Conservation (phyloP, 164 flowering plant genomes). For the Vitis rotundifolia region DNA sequence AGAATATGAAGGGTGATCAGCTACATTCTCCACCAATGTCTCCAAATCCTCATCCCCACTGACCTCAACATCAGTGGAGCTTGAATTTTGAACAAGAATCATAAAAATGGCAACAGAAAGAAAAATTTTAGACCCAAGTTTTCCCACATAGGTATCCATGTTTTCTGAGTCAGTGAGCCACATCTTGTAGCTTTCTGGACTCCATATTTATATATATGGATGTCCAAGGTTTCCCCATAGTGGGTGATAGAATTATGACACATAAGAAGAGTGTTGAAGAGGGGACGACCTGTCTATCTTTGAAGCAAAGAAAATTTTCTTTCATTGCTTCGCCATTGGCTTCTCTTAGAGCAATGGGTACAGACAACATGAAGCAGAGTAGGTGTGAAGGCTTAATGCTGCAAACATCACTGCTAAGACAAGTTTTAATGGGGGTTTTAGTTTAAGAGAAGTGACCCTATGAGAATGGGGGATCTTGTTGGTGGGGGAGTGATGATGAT, state of each 20-base stretch:
- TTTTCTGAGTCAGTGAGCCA: not conserved
- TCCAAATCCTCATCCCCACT: constrained; percentile 16
- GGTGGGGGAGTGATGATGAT: too few species aligned
- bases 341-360: constrained; percentile 2
- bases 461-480: too few species aligned
- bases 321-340: constrained; percentile 3
- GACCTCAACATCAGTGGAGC: constrained; percentile 9
- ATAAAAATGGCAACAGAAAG: constrained; percentile 13
- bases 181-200: not conserved
- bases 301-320: constrained; percentile 46
- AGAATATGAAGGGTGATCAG: constrained; percentile 15
- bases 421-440: constrained; percentile 5
- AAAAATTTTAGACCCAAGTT: constrained; percentile 8
- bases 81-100: constrained; percentile 13
- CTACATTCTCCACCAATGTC: constrained; percentile 13
- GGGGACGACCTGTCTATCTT: constrained; percentile 31
- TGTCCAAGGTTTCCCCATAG: not conserved
- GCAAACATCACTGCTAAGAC: constrained; percentile 16
- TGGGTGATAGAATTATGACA: not conserved
- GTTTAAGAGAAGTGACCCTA: too few species aligned
- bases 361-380: not conserved
- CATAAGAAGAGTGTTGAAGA: constrained; percentile 30
- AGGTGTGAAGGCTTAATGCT: constrained; percentile 4
- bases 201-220: constrained; percentile 20
- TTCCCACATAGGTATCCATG: constrained; percentile 25